These are phyloP conservation scores for Adenanthera pavonina DNA, from an alignment of 306 rosid species.

Conservation along the genomic window DNA sequence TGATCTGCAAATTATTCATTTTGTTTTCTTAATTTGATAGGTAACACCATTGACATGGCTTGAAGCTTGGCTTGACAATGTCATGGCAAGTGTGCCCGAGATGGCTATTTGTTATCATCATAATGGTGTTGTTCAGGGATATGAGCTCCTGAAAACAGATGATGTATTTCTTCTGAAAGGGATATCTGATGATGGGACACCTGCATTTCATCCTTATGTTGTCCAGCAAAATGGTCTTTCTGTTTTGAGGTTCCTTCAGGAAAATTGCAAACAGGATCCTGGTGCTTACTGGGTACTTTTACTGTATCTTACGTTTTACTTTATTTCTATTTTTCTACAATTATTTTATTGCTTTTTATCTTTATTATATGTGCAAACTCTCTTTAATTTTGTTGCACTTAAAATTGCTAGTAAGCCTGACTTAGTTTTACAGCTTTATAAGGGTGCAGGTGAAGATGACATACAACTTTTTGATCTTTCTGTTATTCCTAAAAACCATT, in stretches of 20 bases:
- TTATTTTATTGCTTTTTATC: slow-evolving; percentile 10
- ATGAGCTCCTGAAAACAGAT: slow-evolving; percentile 92
- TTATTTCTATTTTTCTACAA: neutral
- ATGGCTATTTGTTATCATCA: slow-evolving; percentile 94
- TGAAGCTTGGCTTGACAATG: slow-evolving; percentile 99
- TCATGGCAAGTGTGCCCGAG: slow-evolving; percentile 99
- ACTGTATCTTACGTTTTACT: neutral
- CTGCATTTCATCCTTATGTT: slow-evolving; percentile 94
- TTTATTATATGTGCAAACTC: slow-evolving; percentile 10
- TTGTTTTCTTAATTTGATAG: slow-evolving; percentile 48
- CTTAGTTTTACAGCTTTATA: slow-evolving; percentile 76
- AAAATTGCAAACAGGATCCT: slow-evolving; percentile 98
- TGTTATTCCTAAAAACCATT: slow-evolving; percentile 69
- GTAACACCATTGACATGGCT: slow-evolving; percentile 96
- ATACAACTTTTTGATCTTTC: slow-evolving; percentile 97
- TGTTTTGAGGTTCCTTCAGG: slow-evolving; percentile 96
- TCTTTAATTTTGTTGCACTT: slow-evolving; percentile 17
- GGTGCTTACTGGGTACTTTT: slow-evolving; percentile 93
- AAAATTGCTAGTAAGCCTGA: slow-evolving; percentile 34
- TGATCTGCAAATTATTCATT: slow-evolving; percentile 37
- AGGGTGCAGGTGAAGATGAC: slow-evolving; percentile 93
- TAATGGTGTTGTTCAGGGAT: slow-evolving; percentile 97
- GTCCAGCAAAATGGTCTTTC: slow-evolving; percentile 97
- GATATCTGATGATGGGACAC: slow-evolving; percentile 90
- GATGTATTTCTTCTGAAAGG: slow-evolving; percentile 91